Evolutionary conservation across 305 asterid genomes (phyloP).

Genomic region (Rubia tinctorum): DNA sequence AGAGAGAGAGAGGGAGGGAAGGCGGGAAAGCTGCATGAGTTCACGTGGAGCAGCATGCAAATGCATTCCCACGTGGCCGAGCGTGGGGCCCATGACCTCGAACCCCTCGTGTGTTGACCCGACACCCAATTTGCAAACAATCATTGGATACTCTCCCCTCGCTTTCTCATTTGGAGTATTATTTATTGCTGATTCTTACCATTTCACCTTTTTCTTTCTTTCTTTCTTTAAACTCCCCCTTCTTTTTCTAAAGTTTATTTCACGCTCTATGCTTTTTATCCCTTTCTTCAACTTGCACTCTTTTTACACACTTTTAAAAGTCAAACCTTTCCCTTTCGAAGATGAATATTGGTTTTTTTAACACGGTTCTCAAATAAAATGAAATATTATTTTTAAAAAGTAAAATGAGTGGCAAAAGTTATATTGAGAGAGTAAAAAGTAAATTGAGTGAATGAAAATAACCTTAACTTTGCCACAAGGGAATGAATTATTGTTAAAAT

Average conservation of each 20-base stretch:
- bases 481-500: too few species aligned
- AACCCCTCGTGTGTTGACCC: constrained; percentile 28
- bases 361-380: too few species aligned
- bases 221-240: neutral
- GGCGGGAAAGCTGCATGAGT: constrained; percentile 5
- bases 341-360: too few species aligned
- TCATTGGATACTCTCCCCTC: constrained; percentile 33
- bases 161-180: neutral
- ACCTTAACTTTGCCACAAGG: too few species aligned
- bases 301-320: neutral
- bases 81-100: constrained; percentile 12
- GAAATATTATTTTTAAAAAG: too few species aligned
- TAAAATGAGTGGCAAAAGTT: too few species aligned
- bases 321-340: neutral
- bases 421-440: too few species aligned
- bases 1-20: neutral
- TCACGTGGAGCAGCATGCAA: constrained; percentile 35
- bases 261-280: neutral
- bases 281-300: neutral
- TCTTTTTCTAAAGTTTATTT: neutral
- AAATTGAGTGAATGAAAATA: too few species aligned
- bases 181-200: neutral
- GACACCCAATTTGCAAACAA: constrained; percentile 26
- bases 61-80: constrained; percentile 24
- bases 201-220: too few species aligned